A percentile compares a stretch with the other conserved stretches of the same genome.
Conservation (phyloP, 257 asterid species). For the Solanum sitiens region DNA sequence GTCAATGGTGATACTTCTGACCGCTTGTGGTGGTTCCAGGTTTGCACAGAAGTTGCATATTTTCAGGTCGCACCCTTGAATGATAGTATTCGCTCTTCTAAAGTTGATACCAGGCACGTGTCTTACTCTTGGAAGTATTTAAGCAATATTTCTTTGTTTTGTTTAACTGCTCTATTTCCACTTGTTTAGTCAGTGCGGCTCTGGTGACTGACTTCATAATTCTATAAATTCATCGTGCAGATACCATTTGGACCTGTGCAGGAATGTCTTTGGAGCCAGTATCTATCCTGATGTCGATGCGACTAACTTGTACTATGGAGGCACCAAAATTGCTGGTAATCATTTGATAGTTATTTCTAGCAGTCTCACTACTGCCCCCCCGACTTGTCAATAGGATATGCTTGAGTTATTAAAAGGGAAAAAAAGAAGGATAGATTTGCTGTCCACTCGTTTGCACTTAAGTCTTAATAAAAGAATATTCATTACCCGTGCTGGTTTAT, state of each 20-base stretch:
- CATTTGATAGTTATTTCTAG: neutral
- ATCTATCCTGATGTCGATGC: conserved; percentile 71
- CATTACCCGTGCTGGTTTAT: neutral
- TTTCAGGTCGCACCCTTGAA: conserved; percentile 93
- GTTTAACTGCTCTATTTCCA: neutral
- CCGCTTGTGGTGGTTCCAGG: conserved; percentile 99
- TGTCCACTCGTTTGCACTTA: neutral
- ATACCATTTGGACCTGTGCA: conserved; percentile 92
- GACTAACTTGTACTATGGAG: conserved; percentile 88
- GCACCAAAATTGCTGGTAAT: conserved; percentile 75
- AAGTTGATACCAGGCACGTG: conserved; percentile 61
- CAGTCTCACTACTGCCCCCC: too few species aligned
- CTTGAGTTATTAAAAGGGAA: neutral
- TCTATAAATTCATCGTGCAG: conserved; percentile 28
- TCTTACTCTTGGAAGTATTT: neutral
- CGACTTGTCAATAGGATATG: neutral
- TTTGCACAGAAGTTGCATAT: conserved; percentile 95
- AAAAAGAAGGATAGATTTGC: neutral
- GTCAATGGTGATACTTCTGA: conserved; percentile 27
- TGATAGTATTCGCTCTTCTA: conserved; percentile 85
- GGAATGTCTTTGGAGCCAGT: conserved; percentile 70
- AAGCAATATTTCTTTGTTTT: neutral
- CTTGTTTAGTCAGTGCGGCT: neutral
- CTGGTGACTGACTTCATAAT: neutral
- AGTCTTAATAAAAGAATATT: neutral